Conservation (phyloP, 345 rosid genomes). For the Cardamine resedifolia region DNA sequence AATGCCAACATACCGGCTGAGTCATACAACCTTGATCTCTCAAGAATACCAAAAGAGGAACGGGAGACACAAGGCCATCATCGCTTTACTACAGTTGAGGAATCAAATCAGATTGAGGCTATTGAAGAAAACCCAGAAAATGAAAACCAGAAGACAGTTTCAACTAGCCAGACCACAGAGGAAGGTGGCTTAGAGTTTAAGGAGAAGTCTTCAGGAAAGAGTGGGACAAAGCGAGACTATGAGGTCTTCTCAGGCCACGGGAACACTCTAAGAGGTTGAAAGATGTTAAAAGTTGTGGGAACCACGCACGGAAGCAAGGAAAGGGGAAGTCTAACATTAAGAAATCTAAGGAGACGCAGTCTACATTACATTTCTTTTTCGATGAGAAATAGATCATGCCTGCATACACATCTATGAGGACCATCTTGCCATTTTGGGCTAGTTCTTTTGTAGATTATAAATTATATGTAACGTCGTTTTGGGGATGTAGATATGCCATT, state of each 20-base stretch:
- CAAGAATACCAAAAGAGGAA: conserved; percentile 12
- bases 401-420: neutral
- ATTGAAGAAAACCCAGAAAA: neutral
- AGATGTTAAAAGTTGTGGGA: conserved; percentile 25
- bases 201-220: conserved; percentile 31
- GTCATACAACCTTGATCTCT: neutral
- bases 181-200: conserved; percentile 29
- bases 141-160: conserved; percentile 6
- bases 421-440: neutral
- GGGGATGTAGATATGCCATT: neutral
- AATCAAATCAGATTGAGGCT: too few species aligned
- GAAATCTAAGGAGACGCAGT: conserved; percentile 51
- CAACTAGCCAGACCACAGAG: neutral
- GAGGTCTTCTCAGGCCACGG: conserved; percentile 36
- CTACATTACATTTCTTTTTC: conserved; percentile 64
- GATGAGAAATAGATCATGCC: conserved; percentile 41
- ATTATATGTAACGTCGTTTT: neutral
- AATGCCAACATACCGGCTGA: neutral
- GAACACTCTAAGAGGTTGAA: conserved; percentile 7
- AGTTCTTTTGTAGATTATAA: neutral
- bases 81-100: neutral
- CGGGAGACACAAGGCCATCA: neutral
- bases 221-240: conserved; percentile 46
- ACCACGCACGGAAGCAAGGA: conserved; percentile 28
- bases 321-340: conserved; percentile 48